phyloP scores from a whole-genome alignment of 1,284 basidiomycete genomes.

The Inonotus obliquus region DNA sequence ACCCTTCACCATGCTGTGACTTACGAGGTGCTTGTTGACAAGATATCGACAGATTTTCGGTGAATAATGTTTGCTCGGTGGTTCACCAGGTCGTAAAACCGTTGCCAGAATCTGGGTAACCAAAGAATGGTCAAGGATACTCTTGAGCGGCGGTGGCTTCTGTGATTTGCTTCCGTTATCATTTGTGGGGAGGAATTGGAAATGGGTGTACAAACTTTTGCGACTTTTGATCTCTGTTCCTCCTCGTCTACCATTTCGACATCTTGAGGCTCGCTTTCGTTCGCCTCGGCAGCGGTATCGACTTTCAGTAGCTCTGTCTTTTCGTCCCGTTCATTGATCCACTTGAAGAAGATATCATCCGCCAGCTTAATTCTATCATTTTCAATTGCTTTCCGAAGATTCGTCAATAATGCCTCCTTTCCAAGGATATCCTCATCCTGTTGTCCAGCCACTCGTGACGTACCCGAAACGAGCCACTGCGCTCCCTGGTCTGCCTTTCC shows the following conservation, averaged over 20 bases:
- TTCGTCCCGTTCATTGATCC: constrained; percentile 37
- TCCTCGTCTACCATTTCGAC: constrained; percentile 2
- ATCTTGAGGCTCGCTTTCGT: constrained; percentile 4
- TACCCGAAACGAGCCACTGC: constrained; percentile 41
- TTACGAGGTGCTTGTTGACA: constrained; percentile 48
- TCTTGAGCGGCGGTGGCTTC: neutral
- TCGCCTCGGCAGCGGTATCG: constrained; percentile 11
- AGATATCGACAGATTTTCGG: constrained; percentile 51
- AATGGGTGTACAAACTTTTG: neutral
- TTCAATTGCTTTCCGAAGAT: constrained; percentile 33
- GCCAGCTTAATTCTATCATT: constrained; percentile 31
- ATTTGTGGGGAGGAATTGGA: neutral
- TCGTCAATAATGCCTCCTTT: constrained; percentile 31
- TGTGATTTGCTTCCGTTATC: neutral
- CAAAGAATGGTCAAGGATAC: constrained; percentile 42
- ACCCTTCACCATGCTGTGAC: constrained; percentile 52
- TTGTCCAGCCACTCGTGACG: constrained; percentile 8
- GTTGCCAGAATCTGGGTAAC: constrained; percentile 50
- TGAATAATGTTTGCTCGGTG: constrained; percentile 38
- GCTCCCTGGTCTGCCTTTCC: constrained; percentile 44
- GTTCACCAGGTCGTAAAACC: constrained; percentile 39
- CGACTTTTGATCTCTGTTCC: neutral
- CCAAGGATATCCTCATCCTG: constrained; percentile 20
- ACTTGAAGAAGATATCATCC: constrained; percentile 47
- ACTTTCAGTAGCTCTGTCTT: constrained; percentile 20